Conservation (phyloP, 768 basidiomycete species). For the Ramaria rubella region DNA sequence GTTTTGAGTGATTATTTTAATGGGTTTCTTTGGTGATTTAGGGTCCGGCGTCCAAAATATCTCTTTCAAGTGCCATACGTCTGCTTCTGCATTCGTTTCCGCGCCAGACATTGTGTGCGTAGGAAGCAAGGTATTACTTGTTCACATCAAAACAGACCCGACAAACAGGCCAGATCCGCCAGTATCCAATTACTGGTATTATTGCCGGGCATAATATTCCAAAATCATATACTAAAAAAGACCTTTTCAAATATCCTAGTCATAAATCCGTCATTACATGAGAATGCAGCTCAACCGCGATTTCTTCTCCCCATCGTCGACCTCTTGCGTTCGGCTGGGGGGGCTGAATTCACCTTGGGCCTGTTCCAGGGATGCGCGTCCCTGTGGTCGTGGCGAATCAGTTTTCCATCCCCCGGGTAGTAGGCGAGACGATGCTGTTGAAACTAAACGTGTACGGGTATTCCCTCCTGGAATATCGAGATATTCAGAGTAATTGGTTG, state of each 20-base stretch:
- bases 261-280: not conserved
- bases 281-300: slow-evolving; percentile 1
- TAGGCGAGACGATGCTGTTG: slow-evolving; percentile 48
- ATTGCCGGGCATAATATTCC: not conserved
- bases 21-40: slow-evolving; percentile 20
- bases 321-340: not conserved
- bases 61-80: slow-evolving; percentile 75
- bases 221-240: not conserved
- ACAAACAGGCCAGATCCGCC: not conserved
- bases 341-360: slow-evolving; percentile 42
- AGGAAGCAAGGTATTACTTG: not conserved
- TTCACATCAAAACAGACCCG: not conserved
- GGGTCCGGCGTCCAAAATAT: slow-evolving; percentile 40
- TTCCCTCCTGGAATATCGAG: slow-evolving; percentile 6
- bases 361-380: slow-evolving; percentile 42
- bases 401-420: slow-evolving; percentile 52
- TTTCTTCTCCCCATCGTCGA: slow-evolving; percentile 4
- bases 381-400: slow-evolving; percentile 33
- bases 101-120: not conserved
- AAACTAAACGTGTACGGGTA: slow-evolving; percentile 38
- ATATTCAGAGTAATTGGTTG: not conserved
- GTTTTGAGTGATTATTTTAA: slow-evolving; percentile 75
- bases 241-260: not conserved
- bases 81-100: slow-evolving; percentile 34
- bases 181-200: not conserved